Percentiles rank a stretch among this genome's conserved stretches.
These are phyloP conservation scores for Wolfiporia cocos DNA, from an alignment of 1,284 basidiomycete genomes.

Conservation along the genomic window DNA sequence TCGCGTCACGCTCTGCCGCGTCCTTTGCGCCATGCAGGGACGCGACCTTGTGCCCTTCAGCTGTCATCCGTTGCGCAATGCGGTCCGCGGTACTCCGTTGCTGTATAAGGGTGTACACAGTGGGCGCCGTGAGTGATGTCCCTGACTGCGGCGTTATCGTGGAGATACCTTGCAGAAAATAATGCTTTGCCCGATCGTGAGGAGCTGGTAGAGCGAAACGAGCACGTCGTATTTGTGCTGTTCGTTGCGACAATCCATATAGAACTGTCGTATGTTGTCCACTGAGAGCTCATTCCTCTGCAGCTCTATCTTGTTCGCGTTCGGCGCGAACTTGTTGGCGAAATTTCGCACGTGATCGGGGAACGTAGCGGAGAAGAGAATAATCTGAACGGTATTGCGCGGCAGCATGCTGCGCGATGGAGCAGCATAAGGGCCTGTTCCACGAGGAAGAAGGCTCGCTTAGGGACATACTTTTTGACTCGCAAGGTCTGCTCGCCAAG, in stretches of 20 bases:
- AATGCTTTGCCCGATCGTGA: constrained; percentile 96
- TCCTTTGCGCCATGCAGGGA: constrained; percentile 96
- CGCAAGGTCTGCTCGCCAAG: constrained; percentile 94
- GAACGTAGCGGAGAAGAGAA: constrained; percentile 98
- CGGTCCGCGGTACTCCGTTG: constrained; percentile 89
- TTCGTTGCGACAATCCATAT: constrained; percentile 90
- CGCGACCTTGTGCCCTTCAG: constrained; percentile 94
- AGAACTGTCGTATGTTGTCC: constrained; percentile 95
- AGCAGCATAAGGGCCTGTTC: neutral
- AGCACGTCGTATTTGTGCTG: constrained; percentile 96
- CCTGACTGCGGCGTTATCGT: neutral
- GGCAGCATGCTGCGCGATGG: constrained; percentile 53
- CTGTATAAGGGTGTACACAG: constrained; percentile 32
- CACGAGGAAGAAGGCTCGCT: neutral
- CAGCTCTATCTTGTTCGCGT: constrained; percentile 94
- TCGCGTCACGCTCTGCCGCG: constrained; percentile 80
- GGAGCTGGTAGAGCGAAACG: constrained; percentile 83
- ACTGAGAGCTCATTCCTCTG: constrained; percentile 93
- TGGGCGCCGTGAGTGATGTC: neutral
- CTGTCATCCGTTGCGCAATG: constrained; percentile 87
- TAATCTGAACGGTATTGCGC: constrained; percentile 67
- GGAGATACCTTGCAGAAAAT: constrained; percentile 83
- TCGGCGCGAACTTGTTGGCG: constrained; percentile 88
- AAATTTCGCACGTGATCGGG: constrained; percentile 89
- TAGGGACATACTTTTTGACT: constrained; percentile 80